phyloP scores from a whole-genome alignment of 306 rosid species.

The Clitoria ternatea region DNA sequence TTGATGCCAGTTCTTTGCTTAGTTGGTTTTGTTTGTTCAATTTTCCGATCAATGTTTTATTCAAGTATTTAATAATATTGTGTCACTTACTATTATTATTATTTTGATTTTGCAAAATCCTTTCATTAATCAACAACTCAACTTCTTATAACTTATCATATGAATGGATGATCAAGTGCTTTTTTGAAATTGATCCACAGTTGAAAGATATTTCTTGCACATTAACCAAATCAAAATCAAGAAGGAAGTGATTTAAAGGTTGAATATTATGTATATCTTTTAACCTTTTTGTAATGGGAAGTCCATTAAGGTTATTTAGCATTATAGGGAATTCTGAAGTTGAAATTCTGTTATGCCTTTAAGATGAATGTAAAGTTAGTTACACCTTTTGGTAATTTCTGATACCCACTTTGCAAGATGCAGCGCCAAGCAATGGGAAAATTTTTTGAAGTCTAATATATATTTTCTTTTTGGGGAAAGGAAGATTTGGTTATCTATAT shows the following conservation, averaged over 20 bases:
- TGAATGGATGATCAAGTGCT: background rate
- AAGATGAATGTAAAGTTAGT: slow-evolving; percentile 18
- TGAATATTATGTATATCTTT: background rate
- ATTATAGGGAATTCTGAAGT: slow-evolving; percentile 17
- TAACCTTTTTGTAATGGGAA: slow-evolving; percentile 26
- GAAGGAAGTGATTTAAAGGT: background rate
- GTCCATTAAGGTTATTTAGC: slow-evolving; percentile 12
- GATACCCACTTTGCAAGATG: slow-evolving; percentile 49
- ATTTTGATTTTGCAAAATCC: too few relatives aligned
- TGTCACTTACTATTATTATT: too few relatives aligned
- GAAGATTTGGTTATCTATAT: slow-evolving; percentile 23
- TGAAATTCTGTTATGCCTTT: slow-evolving; percentile 30
- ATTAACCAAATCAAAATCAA: background rate
- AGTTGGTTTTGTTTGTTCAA: too few relatives aligned
- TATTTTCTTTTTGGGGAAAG: slow-evolving; percentile 28
- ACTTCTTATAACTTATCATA: background rate
- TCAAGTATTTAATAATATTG: too few relatives aligned
- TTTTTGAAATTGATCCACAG: background rate
- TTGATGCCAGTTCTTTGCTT: too few relatives aligned
- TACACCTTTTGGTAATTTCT: slow-evolving; percentile 35
- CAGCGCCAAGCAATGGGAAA: slow-evolving; percentile 28
- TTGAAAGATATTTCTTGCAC: background rate
- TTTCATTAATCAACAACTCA: background rate
- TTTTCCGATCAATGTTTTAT: too few relatives aligned
- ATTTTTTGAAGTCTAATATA: slow-evolving; percentile 1